A percentile compares a stretch with the other conserved stretches of the same genome.
Conservation (phyloP, 176 grass and related monocot genomes). For the Pontederia paniculata region DNA sequence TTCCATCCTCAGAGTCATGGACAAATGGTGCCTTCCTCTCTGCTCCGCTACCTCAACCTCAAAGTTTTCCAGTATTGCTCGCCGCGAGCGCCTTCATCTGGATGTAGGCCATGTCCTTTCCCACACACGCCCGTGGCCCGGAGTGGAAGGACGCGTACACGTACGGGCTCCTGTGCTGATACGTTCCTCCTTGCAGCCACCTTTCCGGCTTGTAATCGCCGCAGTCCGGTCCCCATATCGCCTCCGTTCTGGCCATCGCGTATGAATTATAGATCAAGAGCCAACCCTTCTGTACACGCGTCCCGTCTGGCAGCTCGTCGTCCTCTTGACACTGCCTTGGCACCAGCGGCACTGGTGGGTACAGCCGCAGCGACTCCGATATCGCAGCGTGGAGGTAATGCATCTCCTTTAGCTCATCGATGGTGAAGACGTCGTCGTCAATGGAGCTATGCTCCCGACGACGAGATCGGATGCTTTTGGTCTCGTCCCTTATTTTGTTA, state of each 20-base stretch:
- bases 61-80: neutral
- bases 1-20: neutral
- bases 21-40: neutral
- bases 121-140: neutral
- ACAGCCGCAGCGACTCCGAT: neutral
- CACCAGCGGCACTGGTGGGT: neutral
- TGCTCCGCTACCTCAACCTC: neutral
- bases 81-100: neutral
- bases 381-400: neutral
- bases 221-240: neutral
- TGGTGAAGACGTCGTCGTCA: neutral
- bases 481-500: slow-evolving; percentile 37
- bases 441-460: neutral
- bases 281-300: neutral
- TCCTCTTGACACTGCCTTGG: neutral
- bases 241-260: neutral
- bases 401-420: neutral
- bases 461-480: neutral
- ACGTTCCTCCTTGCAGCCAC: neutral
- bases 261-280: neutral
- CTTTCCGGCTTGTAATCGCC: neutral
- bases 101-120: neutral
- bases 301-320: neutral
- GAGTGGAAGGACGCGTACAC: neutral
- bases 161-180: neutral